These are phyloP conservation scores for Ambrosiella xylebori DNA, from an alignment of 2,329 filamentous ascomycete genomes.

Conservation along the genomic window DNA sequence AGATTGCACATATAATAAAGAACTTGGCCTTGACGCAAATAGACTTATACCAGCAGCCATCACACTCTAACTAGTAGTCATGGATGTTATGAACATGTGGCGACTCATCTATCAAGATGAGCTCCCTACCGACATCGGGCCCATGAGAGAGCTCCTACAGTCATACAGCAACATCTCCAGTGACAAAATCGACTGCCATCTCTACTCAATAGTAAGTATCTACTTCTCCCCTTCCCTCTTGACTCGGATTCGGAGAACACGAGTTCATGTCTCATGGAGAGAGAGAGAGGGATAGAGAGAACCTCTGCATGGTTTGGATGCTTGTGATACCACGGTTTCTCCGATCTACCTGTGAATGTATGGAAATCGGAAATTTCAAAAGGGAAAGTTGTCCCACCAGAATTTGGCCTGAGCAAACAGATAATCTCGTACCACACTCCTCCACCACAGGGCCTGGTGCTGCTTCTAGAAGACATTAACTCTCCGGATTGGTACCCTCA, in stretches of 20 bases:
- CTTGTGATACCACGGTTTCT: neutral
- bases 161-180: conserved; percentile 24
- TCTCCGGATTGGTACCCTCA: neutral
- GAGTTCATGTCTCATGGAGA: neutral
- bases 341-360: neutral
- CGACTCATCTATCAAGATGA: conserved; percentile 15
- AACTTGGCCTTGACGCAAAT: too few relatives aligned
- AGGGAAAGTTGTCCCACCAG: neutral
- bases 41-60: neutral
- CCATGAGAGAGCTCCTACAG: conserved; percentile 22
- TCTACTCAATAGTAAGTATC: conserved; percentile 13
- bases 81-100: conserved; percentile 14
- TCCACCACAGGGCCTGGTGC: neutral
- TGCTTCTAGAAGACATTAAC: neutral
- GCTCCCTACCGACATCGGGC: conserved; percentile 22
- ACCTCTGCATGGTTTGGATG: too few relatives aligned
- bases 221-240: neutral
- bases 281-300: too few relatives aligned
- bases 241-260: neutral
- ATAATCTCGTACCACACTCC: too few relatives aligned
- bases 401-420: neutral
- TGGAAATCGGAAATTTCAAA: neutral
- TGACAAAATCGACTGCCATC: conserved; percentile 19
- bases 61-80: neutral
- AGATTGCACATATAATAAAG: too few relatives aligned